Base-by-base conservation (phyloP, 2,329 filamentous ascomycete genomes). In the Paecilomyces sp. region DNA sequence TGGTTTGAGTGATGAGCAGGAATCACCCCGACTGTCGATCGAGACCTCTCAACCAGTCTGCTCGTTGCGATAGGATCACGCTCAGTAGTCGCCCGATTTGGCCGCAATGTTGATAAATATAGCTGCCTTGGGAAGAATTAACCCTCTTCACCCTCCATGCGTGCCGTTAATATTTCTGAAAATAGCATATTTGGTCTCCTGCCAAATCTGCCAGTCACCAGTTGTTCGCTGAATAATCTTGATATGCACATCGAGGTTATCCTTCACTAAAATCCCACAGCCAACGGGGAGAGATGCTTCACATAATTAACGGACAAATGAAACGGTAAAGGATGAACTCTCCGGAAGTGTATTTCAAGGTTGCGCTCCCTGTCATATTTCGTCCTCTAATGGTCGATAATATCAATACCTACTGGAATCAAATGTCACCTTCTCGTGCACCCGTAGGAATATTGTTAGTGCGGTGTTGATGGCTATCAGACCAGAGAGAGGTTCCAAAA, bases 131-230 rank as follows among this genome's bases (percentile, higher is more conserved):
- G 51, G 51, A 53, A 30, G 24, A 53, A 53, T 53, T 53, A 28
- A 53, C 22, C 24, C 7, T 13, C 24, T 15, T 53, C 25, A 28
- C 9, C 22, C 24, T n/a, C 22, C 22, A 25, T 25, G 28, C 13
- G 54, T 51, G 54, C 31, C 53, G 55, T 47, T 24, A 57, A 55
- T 52, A 30, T 28, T 51, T 50, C 57, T 51, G 50, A 36, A 56
- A 22, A 31, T 55, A 55, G 31, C 28, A 36, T 55, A 24, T 25
- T 30, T 28, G 22, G 11, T 53, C 51, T 47, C 41, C 41, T 18
- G n/a, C 9, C 24, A 30, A 30, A 53, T 24, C 22, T 13, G 22
- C 22, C 51, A 53, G 51, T 22, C 51, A 53, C 25, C 25, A 53
- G 28, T 30, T 15, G 12, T 25, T 30, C 18, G 15, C 41, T 47